Evolutionary conservation across 2,329 filamentous ascomycete species (phyloP).

Genomic region (Acrodontium crateriforme): DNA sequence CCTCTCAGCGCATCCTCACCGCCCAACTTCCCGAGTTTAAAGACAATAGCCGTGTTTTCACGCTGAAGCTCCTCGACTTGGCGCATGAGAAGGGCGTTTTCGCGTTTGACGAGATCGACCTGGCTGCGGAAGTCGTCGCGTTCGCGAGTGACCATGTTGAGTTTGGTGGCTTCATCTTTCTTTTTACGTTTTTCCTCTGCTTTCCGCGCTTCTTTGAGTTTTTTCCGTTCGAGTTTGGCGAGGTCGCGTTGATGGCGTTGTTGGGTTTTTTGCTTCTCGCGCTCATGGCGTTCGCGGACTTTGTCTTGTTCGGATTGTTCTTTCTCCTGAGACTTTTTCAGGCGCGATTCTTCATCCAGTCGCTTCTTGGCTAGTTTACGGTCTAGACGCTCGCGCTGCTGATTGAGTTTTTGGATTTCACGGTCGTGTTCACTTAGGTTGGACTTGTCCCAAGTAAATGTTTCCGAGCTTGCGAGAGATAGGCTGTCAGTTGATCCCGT

Average conservation of each 20-base stretch:
- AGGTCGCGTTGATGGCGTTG: conserved; percentile 50
- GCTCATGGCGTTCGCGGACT: conserved; percentile 51
- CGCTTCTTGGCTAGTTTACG: conserved; percentile 46
- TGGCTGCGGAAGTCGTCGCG: conserved; percentile 32
- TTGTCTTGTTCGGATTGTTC: conserved; percentile 37
- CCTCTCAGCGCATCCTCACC: conserved; percentile 4
- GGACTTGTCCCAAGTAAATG: conserved; percentile 5
- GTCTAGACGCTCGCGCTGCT: conserved; percentile 47
- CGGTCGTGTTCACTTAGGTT: conserved; percentile 36
- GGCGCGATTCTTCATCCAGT: conserved; percentile 36
- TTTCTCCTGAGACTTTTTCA: conserved; percentile 24
- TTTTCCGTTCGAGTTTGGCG: conserved; percentile 36
- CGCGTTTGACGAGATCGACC: conserved; percentile 32
- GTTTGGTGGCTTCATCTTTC: conserved; percentile 33
- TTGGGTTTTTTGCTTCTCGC: conserved; percentile 51
- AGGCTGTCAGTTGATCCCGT: conserved; percentile 11
- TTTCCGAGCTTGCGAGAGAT: conserved; percentile 10
- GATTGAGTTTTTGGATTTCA: conserved; percentile 50
- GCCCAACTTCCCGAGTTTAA: conserved; percentile 23
- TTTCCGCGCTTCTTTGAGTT: conserved; percentile 24
- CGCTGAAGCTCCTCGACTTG: conserved; percentile 42
- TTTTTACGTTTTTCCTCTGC: conserved; percentile 33
- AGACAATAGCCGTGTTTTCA: conserved; percentile 42
- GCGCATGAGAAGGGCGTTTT: conserved; percentile 36
- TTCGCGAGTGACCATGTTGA: conserved; percentile 34